Base-by-base conservation (phyloP, 2,329 filamentous ascomycete species). In the Penicillium sclerotigenum region DNA sequence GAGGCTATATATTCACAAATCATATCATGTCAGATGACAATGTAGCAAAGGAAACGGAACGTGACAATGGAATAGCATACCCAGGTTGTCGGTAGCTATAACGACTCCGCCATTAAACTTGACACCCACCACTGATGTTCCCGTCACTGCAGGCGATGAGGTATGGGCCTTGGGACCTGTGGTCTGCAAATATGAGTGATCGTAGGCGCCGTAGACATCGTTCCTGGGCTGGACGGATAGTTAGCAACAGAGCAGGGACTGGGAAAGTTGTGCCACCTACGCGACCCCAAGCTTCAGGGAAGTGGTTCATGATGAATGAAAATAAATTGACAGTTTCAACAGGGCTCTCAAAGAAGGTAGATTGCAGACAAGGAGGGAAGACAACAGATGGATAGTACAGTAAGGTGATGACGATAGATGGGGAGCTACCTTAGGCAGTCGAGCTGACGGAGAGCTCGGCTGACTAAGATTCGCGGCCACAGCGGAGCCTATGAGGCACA, bases 21-120 rank as follows among this genome's bases (percentile, higher is more conserved):
- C 22, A 4, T 41, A 54, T 33, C 47, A 46, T 28, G 34, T 52
- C 10, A 36, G 42, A 47, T 40, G 45, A 20, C 22, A 22, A 20
- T 26, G 18, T 8, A 20, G 33, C 42, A 5, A 54, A n/a, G 37
- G 20, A 29, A 8, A 45, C 14, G 8, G 16, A 40, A 45, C 20
- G 24, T 37, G 43, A 11, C 28, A 38, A 38, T 4, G 38, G 38
- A 31, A 28, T 18, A 18, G 67, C 81, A 54, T 81, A 96, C 91
- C 91, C 63, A 99, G 80, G 80, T 97, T 99, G 77, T 99, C 94
- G 68, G 94, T 91, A 50, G 93, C 94, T 74, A 99, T 93, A 69
- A 96, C 92, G 62, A 99, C 91, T 71, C 94, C 94, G 66, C 92
- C 90, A 71, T 91, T 93, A 83, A 91, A 99, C 81, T 97, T 97